These are phyloP conservation scores for Ulvella scutata DNA, from an alignment of 139 green algal species.

Conservation along the genomic window DNA sequence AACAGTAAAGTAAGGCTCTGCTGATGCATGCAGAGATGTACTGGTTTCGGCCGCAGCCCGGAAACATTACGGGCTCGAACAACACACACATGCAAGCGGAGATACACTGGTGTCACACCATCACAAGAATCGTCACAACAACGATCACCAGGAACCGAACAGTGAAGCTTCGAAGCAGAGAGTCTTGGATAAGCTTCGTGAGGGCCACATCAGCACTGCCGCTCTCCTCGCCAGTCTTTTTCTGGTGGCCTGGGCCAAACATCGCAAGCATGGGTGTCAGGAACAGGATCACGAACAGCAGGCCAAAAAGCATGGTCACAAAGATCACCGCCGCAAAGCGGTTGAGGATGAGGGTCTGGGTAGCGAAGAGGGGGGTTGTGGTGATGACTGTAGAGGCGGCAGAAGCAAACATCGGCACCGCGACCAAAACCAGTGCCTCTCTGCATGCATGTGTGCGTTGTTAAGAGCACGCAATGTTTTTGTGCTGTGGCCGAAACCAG, in stretches of 20 bases:
- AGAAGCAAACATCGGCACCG: not conserved
- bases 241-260: not conserved
- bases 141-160: not conserved
- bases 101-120: not conserved
- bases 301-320: not conserved
- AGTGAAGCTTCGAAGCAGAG: not conserved
- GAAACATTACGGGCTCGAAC: not conserved
- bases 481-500: too few species aligned
- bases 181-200: not conserved
- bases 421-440: not conserved
- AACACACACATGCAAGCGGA: not conserved
- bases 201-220: not conserved
- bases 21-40: too few species aligned
- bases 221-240: not conserved
- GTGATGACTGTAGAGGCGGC: not conserved
- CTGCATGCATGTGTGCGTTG: too few species aligned
- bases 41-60: too few species aligned
- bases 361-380: not conserved
- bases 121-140: not conserved
- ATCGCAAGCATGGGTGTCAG: not conserved
- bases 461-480: too few species aligned
- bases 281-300: conserved; percentile 3
- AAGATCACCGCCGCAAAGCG: not conserved
- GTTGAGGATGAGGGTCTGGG: not conserved
- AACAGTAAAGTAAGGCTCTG: not conserved